Percentiles rank a stretch among this genome's conserved stretches.
Conservation (phyloP, 306 rosid genomes). For the Astragalus glycyphyllos region DNA sequence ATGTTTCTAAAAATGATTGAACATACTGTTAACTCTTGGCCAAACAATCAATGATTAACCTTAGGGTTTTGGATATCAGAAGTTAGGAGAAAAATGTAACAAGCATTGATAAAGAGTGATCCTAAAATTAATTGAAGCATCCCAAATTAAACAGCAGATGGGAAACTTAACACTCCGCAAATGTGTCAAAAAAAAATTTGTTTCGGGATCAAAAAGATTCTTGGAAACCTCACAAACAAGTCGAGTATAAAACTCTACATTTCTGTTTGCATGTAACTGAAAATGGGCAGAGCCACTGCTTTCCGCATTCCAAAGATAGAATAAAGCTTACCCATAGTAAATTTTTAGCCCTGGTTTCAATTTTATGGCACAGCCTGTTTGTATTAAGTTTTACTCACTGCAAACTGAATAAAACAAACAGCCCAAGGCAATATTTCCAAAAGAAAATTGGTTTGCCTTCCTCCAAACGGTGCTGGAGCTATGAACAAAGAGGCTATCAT, state of each 20-base stretch:
- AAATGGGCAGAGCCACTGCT: background rate
- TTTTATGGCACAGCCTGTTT: slow-evolving; percentile 2
- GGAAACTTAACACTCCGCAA: no score
- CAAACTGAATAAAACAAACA: background rate
- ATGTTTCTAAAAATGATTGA: no score
- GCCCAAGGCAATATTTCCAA: background rate
- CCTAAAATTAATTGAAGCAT: background rate
- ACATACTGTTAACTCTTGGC: no score
- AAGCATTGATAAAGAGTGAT: no score
- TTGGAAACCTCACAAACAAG: background rate
- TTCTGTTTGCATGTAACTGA: background rate
- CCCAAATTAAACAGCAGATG: background rate
- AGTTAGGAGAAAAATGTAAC: no score
- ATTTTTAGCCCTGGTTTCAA: slow-evolving; percentile 22
- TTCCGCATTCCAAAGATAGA: background rate
- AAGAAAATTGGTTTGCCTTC: background rate
- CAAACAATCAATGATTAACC: no score
- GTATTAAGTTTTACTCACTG: background rate
- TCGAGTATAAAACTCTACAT: background rate
- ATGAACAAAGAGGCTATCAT: background rate
- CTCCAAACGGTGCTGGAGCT: background rate
- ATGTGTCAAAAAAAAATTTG: background rate
- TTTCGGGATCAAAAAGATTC: background rate
- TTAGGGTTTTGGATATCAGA: no score
- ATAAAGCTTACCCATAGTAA: slow-evolving; percentile 2